Evolutionary conservation across 1,139 yeast species (phyloP).

Genomic region (Taphrina deformans): DNA sequence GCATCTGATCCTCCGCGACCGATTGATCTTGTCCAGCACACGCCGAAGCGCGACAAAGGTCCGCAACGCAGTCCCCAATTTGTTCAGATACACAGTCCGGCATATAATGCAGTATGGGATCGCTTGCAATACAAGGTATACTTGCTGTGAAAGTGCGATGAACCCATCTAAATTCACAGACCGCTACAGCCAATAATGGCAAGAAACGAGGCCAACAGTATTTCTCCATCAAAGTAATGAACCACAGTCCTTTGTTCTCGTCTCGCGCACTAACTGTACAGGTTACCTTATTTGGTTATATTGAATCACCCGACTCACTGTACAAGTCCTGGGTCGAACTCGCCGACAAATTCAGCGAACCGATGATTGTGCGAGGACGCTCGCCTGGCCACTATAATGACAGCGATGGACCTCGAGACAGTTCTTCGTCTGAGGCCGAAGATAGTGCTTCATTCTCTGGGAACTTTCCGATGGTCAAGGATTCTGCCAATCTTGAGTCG

Average conservation of each 20-base stretch:
- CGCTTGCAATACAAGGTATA: constrained; percentile 29
- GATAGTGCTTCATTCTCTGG: not conserved
- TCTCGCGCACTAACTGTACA: not conserved
- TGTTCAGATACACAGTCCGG: not conserved
- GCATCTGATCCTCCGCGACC: constrained; percentile 30
- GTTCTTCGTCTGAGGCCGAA: not conserved
- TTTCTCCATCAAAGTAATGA: constrained; percentile 22
- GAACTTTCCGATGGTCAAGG: not conserved
- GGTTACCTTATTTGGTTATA: constrained; percentile 8
- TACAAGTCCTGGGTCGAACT: constrained; percentile 18
- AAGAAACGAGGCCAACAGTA: constrained; percentile 32
- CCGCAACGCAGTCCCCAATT: constrained; percentile 32
- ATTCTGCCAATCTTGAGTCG: not conserved
- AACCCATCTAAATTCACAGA: not conserved
- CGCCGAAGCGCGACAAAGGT: constrained; percentile 34
- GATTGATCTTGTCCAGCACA: constrained; percentile 30
- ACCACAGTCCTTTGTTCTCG: not conserved
- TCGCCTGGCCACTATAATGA: constrained; percentile 33
- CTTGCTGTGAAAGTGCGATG: too few relatives aligned
- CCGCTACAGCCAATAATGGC: constrained; percentile 33
- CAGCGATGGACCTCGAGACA: not conserved
- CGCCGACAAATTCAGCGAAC: constrained; percentile 25
- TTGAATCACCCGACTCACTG: not conserved
- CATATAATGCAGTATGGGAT: constrained; percentile 13
- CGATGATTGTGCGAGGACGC: constrained; percentile 32